A percentile compares a stretch with the other conserved stretches of the same genome.
These are phyloP conservation scores for Fibroporia radiculosa DNA, from an alignment of 768 basidiomycete genomes.

Conservation along the genomic window DNA sequence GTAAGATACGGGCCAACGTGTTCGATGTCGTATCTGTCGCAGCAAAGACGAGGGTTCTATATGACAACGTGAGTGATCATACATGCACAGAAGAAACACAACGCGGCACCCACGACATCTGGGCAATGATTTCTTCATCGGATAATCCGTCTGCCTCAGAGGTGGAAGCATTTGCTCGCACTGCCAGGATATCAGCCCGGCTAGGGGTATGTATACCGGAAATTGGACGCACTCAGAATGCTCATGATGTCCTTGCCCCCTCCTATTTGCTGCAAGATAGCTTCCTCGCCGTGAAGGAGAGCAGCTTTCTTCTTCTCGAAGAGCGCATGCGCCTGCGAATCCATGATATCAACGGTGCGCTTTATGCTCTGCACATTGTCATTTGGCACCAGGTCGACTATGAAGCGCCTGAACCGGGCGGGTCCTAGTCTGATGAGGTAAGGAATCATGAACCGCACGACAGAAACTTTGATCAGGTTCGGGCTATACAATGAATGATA, in stretches of 20 bases:
- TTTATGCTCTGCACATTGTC: constrained; percentile 13
- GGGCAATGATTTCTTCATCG: constrained; percentile 9
- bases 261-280: constrained; percentile 16
- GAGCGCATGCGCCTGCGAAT: constrained; percentile 9
- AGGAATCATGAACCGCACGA: constrained; percentile 4
- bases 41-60: constrained; percentile 10
- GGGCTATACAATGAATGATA: constrained; percentile 2
- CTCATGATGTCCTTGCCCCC: constrained; percentile 25
- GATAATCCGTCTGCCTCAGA: constrained; percentile 3
- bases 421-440: constrained; percentile 10
- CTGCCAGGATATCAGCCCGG: too few species aligned
- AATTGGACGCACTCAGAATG: constrained; percentile 19
- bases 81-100: neutral
- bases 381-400: constrained; percentile 12
- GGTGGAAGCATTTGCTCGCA: constrained; percentile 8
- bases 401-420: constrained; percentile 11
- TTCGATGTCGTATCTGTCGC: constrained; percentile 20
- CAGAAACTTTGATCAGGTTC: constrained; percentile 1
- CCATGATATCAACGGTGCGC: constrained; percentile 17
- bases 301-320: constrained; percentile 9
- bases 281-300: constrained; percentile 7
- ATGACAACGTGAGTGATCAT: neutral
- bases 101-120: constrained; percentile 8
- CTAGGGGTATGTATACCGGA: too few species aligned
- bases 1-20: constrained; percentile 14